A percentile compares a stretch with the other conserved stretches of the same genome.
phyloP scores from a whole-genome alignment of 805 yeast genomes.

The Candida rishiriensis region DNA sequence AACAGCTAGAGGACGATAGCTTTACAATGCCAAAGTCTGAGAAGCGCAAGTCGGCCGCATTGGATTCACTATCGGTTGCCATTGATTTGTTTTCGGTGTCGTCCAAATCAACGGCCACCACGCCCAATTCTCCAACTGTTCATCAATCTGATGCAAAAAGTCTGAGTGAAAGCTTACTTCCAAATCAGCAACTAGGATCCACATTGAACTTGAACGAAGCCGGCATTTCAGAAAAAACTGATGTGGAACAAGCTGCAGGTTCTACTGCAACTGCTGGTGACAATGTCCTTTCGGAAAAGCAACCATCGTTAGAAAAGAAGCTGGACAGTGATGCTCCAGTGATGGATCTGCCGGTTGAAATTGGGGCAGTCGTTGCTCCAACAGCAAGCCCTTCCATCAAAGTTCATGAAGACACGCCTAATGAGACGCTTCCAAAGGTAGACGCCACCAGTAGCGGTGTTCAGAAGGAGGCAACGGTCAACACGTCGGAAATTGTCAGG shows the following conservation, averaged over 20 bases:
- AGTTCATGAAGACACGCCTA: slow-evolving; percentile 2
- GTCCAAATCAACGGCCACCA: slow-evolving; percentile 13
- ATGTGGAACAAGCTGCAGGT: neutral
- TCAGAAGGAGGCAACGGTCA: neutral
- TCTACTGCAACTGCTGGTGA: too few relatives aligned
- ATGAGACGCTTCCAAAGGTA: neutral
- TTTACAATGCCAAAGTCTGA: slow-evolving; percentile 16
- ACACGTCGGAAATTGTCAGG: neutral
- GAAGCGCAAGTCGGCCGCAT: slow-evolving; percentile 29
- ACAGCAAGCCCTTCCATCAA: neutral
- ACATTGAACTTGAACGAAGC: neutral
- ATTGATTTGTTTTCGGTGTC: slow-evolving; percentile 26
- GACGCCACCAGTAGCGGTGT: neutral
- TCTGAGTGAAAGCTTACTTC: neutral
- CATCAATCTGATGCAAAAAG: slow-evolving; percentile 2
- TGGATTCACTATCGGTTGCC: slow-evolving; percentile 31
- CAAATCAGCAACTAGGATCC: neutral
- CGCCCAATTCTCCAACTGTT: slow-evolving; percentile 15
- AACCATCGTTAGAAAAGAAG: too few relatives aligned
- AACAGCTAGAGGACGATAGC: slow-evolving; percentile 4
- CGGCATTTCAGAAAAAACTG: neutral
- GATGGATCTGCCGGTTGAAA: slow-evolving; percentile 1
- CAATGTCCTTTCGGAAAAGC: too few relatives aligned
- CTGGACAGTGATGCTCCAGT: neutral
- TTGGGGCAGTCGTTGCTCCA: slow-evolving; percentile 1